Evolutionary conservation across 768 basidiomycete genomes (phyloP), one percentile per base, ranked within the genome.

Genomic region (Podaxis rugospora): DNA sequence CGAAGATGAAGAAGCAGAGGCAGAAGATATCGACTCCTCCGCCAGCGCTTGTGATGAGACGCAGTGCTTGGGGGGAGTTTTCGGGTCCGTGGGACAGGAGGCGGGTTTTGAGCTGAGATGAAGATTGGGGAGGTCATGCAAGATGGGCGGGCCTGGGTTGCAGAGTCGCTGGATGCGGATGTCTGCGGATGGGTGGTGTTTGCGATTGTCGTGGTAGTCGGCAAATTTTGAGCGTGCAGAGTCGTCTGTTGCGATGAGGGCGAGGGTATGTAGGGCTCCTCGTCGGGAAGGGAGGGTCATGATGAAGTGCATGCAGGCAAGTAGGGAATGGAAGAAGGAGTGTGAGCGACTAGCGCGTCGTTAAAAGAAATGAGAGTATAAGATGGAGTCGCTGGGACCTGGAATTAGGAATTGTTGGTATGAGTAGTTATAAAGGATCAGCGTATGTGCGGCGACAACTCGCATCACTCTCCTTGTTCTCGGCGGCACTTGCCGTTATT

Each of bases 251-350:
- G 72, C 72, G 63, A 76, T 70, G 44, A 69, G 68, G 66, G 75
- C 75, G 47, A 78, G 70, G 64, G 74, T 71, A 57, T 72, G 75
- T 65, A 78, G 74, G 58, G 76, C 73, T 57, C 68, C 71, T 37
- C 55, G 63, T 46, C 59, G 62, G 61, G 57, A 59, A 65, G 64
- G 68, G 57, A 62, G 62, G 57, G 66, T 71, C 71, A 74, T 75
- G 57, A 74, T 67, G 52, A 64, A 65, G 68, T 69, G 70, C 70
- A 71, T 60, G 52, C 63, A 64, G 61, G 67, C 66, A 66, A 63
- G 1, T 42, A 42, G 65, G 68, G 63, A 65, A 61, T 66, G 64
- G 62, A 63, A 67, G 66, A 64, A 65, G 59, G 61, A 60, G 68
- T 57, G 67, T 63, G 57, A 65, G 65, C 63, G 65, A 59, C 65